Conservation (phyloP, 495 filamentous ascomycete genomes). For the Penicillium antarcticum region DNA sequence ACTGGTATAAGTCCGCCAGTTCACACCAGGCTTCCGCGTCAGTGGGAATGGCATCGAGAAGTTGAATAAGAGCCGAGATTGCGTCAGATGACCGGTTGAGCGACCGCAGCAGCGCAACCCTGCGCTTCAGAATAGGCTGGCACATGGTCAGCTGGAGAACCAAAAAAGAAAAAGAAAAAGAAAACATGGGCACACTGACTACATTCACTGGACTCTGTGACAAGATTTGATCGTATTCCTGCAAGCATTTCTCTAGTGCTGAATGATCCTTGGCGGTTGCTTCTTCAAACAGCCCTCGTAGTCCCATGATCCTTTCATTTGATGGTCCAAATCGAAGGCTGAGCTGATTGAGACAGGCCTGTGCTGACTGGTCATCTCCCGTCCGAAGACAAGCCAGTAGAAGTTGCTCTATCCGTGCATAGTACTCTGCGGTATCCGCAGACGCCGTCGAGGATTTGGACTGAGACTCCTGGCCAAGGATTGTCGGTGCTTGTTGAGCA, state of each 20-base stretch:
- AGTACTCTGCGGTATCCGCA: slow-evolving; percentile 69
- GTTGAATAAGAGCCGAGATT: slow-evolving; percentile 64
- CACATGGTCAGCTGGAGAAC: slow-evolving; percentile 7
- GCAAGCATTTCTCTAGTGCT: slow-evolving; percentile 63
- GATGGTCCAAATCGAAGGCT: slow-evolving; percentile 73
- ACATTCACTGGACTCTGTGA: slow-evolving; percentile 75
- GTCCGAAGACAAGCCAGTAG: slow-evolving; percentile 81
- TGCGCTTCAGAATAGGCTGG: slow-evolving; percentile 83
- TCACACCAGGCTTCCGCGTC: slow-evolving; percentile 96
- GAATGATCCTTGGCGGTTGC: slow-evolving; percentile 65
- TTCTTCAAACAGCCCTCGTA: slow-evolving; percentile 81
- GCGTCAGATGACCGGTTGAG: slow-evolving; percentile 68
- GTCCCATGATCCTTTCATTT: slow-evolving; percentile 79
- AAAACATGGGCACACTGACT: slow-evolving; percentile 43
- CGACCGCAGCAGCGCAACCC: slow-evolving; percentile 73
- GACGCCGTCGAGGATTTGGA: slow-evolving; percentile 36
- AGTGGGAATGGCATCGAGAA: slow-evolving; percentile 80
- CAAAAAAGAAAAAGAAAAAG: background rate
- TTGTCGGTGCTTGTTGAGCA: slow-evolving; percentile 71
- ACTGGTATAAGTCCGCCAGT: slow-evolving; percentile 78
- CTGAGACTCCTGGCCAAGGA: slow-evolving; percentile 54
- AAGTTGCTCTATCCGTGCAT: slow-evolving; percentile 81
- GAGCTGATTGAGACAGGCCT: slow-evolving; percentile 67
- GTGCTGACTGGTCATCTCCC: slow-evolving; percentile 75
- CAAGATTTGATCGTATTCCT: slow-evolving; percentile 73